Evolutionary conservation across 192 early-diverging fungal species (phyloP).

Genomic region (Coemansia sp.): DNA sequence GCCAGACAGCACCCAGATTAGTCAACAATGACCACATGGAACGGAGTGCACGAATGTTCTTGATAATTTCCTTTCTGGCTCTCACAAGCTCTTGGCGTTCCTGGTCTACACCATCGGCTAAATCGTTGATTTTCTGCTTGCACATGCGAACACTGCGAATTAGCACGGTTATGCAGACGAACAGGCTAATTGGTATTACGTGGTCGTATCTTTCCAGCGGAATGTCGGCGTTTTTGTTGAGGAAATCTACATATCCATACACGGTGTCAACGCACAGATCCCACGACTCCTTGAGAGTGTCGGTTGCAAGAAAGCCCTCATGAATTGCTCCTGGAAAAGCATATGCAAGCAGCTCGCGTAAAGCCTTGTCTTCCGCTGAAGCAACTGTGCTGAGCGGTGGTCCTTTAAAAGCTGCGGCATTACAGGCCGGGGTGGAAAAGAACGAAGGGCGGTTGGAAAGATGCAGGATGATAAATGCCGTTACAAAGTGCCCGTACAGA

Average conservation of each 20-base stretch:
- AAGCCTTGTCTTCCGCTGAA: slow-evolving; percentile 22
- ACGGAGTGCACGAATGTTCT: slow-evolving; percentile 10
- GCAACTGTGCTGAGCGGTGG: background rate
- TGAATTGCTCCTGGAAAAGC: slow-evolving; percentile 27
- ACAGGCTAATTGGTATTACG: slow-evolving; percentile 36
- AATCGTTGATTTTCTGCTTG: slow-evolving; percentile 16
- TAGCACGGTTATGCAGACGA: slow-evolving; percentile 34
- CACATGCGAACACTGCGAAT: slow-evolving; percentile 28
- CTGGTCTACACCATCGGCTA: background rate
- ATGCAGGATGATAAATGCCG: slow-evolving; percentile 25
- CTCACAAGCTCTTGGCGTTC: background rate
- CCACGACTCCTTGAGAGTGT: slow-evolving; percentile 40
- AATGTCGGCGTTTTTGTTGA: slow-evolving; percentile 35
- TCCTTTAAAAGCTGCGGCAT: too few relatives aligned
- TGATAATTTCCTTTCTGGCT: slow-evolving; percentile 8
- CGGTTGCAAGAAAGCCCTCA: slow-evolving; percentile 37
- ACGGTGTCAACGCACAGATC: slow-evolving; percentile 28
- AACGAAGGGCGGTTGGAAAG: slow-evolving; percentile 39
- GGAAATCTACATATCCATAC: slow-evolving; percentile 17
- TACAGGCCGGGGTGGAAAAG: slow-evolving; percentile 2
- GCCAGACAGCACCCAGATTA: slow-evolving; percentile 31
- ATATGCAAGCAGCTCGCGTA: slow-evolving; percentile 32
- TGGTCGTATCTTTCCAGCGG: slow-evolving; percentile 43
- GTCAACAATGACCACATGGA: slow-evolving; percentile 33
- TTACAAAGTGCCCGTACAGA: slow-evolving; percentile 18